Conservation (phyloP, 1,284 basidiomycete species). For the Erythrobasidium hasegawianum region DNA sequence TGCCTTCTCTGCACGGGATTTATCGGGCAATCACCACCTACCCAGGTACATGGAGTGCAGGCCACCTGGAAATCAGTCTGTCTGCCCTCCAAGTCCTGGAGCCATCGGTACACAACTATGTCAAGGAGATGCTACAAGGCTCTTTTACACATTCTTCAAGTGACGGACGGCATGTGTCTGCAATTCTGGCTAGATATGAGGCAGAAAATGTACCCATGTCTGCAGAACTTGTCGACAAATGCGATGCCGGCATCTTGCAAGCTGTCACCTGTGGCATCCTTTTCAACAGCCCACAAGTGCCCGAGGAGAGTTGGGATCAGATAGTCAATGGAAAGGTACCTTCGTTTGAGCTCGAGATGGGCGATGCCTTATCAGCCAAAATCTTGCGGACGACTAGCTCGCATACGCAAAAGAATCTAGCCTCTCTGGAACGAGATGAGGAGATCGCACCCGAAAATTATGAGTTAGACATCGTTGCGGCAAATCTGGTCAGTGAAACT, state of each 20-base stretch:
- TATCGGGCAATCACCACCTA: conserved; percentile 78
- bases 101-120: too few relatives aligned
- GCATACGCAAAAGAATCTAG: neutral
- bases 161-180: conserved; percentile 47
- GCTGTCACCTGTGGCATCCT: conserved; percentile 16
- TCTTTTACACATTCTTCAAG: conserved; percentile 53
- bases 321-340: conserved; percentile 2
- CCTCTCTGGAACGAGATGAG: neutral
- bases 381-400: conserved; percentile 41
- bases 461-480: conserved; percentile 79
- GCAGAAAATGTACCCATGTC: conserved; percentile 70
- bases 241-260: conserved; percentile 76
- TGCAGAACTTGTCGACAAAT: conserved; percentile 84
- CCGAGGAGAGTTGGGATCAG: conserved; percentile 15
- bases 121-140: conserved; percentile 62
- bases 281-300: neutral
- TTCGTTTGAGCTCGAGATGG: neutral
- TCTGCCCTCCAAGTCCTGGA: conserved; percentile 55
- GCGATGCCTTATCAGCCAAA: conserved; percentile 24
- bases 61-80: conserved; percentile 62
- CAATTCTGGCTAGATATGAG: conserved; percentile 72
- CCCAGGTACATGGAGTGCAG: conserved; percentile 66
- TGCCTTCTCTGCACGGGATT: conserved; percentile 77
- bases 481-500: conserved; percentile 61
- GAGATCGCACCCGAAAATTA: conserved; percentile 50